Evolutionary conservation across 169 alveolate genomes (phyloP).

Genomic region (Besnoitia besnoiti): DNA sequence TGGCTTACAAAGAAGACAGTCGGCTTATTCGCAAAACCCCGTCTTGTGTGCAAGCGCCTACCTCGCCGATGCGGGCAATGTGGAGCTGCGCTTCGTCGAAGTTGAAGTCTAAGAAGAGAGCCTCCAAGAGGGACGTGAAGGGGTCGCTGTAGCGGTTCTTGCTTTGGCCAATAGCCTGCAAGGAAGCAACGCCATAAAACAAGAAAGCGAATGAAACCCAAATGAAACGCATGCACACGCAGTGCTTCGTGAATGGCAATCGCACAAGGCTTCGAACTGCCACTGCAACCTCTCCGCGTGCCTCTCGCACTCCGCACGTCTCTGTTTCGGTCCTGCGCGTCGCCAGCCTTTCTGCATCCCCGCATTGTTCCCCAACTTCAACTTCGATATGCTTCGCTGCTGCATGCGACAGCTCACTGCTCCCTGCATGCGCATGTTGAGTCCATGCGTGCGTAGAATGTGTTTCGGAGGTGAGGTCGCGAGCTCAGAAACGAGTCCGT

Average conservation of each 20-base stretch:
- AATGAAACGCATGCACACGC: background rate
- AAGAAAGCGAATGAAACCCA: background rate
- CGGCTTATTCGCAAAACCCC: no score
- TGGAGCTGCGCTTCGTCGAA: conserved; percentile 89
- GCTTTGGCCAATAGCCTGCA: conserved; percentile 75
- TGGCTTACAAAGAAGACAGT: background rate
- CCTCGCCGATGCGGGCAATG: conserved; percentile 78
- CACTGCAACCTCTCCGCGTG: background rate
- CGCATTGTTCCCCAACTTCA: no score
- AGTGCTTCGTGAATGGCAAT: background rate
- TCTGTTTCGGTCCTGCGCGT: no score
- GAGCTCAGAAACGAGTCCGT: no score
- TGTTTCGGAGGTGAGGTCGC: no score
- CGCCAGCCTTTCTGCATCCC: no score
- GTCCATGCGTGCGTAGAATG: no score
- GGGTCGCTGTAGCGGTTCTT: conserved; percentile 85
- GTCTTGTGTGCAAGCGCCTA: conserved; percentile 17
- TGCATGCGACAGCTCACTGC: no score
- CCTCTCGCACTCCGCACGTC: no score
- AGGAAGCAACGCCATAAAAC: background rate
- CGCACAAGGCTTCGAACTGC: background rate
- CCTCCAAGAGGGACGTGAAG: conserved; percentile 87
- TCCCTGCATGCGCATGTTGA: no score
- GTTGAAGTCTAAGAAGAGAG: conserved; percentile 86
- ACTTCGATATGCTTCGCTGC: no score